Percentiles rank a stretch among this genome's conserved stretches.
Evolutionary conservation across 1,284 basidiomycete genomes (phyloP).

Genomic region (Ganoderma sinense): DNA sequence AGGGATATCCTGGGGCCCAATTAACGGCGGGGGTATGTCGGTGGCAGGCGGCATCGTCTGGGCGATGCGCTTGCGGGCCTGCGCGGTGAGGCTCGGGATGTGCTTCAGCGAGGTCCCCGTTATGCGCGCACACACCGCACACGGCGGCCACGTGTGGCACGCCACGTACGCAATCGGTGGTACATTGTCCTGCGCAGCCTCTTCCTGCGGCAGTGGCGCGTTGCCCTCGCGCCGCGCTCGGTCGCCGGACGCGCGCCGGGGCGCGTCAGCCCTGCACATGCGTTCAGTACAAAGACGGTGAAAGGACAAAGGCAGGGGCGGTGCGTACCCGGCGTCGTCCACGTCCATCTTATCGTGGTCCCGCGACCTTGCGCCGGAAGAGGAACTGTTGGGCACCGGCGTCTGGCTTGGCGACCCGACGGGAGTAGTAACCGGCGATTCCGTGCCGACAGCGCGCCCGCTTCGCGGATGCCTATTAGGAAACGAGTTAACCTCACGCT

Average conservation of each 20-base stretch:
- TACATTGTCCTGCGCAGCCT: conserved; percentile 1
- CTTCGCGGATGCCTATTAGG: conserved; percentile 9
- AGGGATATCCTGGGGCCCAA: not conserved
- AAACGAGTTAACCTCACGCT: conserved; percentile 12
- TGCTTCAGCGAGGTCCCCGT: conserved; percentile 7
- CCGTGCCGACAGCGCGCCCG: conserved; percentile 11
- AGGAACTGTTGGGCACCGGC: conserved; percentile 11
- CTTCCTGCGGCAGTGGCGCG: conserved; percentile 6
- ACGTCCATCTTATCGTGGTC: conserved; percentile 9
- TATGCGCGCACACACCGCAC: conserved; percentile 20
- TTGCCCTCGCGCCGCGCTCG: conserved; percentile 3
- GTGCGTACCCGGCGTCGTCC: conserved; percentile 4
- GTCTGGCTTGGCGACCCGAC: conserved; percentile 17
- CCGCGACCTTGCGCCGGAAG: conserved; percentile 10
- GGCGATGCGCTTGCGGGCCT: conserved; percentile 4
- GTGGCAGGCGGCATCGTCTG: conserved; percentile 8
- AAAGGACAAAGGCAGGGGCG: not conserved
- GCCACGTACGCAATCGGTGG: conserved; percentile 12
- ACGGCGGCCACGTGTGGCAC: conserved; percentile 23
- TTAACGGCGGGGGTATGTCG: conserved; percentile 6
- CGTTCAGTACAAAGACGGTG: conserved; percentile 1
- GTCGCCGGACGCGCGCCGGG: conserved; percentile 1
- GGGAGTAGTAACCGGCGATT: conserved; percentile 18
- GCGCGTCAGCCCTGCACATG: not conserved
- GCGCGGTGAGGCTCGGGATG: conserved; percentile 5